Base-by-base conservation (phyloP, 129 eudicot species). In the Ambrosia trifida region DNA sequence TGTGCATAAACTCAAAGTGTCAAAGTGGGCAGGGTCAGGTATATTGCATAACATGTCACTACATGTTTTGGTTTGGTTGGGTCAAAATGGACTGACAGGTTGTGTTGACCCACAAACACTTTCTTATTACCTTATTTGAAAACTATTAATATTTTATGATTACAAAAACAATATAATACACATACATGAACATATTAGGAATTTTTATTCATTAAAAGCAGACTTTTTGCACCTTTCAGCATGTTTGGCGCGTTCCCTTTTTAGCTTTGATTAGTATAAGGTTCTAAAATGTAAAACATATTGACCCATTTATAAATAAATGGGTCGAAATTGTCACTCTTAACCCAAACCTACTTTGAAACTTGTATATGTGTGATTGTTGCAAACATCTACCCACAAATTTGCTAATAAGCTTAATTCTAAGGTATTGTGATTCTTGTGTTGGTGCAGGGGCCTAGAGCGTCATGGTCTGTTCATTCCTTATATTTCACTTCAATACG, bases 381-480 rank as follows among this genome's bases (percentile, higher is more conserved):
- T 67, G 28, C 28, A 45, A 14, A 3, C 44, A 20, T 57, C 2
- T 20, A 61, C 13, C 28, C 31, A 49, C 28, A 36, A 5, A 72
- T 57, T 43, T 33, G 30, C 54, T 57, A 45, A 44, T 14, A 12
- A 28, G 19, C 50, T 17, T 17, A 54, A 44, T 1, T 2, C 30
- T 53, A 58, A 36, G 3, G 49, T 19, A 14, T 58, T 44, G 16
- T 49, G 66, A n/a, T 67, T 68, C 20, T 36, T 47, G 51, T 64
- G 20, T 38, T 45, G 59, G n/a, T 78, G 73, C 79, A 87, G 95
- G 95, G 95, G 45, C 95, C 95, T 45, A 79, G 95, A 78, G 87
- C 97, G 19, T 81, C 97, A 62, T 90, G 95, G 95, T 90, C 82
- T 43, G 87, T 83, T 49, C 97, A 82, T 51, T 82, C 87, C n/a